phyloP scores from a whole-genome alignment of 345 rosid species.

The Rhizophora apiculata region DNA sequence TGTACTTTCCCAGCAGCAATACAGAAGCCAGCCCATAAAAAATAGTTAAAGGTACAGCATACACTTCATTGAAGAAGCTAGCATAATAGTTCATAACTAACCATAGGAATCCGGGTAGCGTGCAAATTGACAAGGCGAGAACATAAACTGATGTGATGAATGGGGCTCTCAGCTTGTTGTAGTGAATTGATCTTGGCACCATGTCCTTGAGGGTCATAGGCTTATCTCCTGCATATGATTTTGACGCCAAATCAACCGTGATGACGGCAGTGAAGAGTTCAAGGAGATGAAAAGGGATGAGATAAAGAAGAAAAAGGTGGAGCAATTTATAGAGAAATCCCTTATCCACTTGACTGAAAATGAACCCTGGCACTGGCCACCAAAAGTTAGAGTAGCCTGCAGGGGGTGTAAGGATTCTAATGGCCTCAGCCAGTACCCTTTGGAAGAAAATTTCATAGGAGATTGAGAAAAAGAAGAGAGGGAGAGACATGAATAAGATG shows the following conservation, averaged over 20 bases:
- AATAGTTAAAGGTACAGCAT: constrained; percentile 2
- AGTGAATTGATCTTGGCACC: neutral
- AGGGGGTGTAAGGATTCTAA: neutral
- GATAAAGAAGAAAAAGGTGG: constrained; percentile 14
- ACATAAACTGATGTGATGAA: constrained; percentile 15
- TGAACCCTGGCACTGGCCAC: constrained; percentile 8
- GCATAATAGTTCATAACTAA: constrained; percentile 20
- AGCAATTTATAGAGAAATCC: neutral
- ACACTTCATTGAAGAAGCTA: neutral
- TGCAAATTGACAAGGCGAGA: constrained; percentile 26
- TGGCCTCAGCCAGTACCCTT: constrained; percentile 4
- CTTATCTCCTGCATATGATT: constrained; percentile 7
- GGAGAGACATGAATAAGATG: constrained; percentile 19
- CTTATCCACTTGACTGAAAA: neutral
- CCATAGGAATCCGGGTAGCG: constrained; percentile 30
- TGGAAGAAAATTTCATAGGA: constrained; percentile 30
- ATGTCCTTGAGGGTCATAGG: constrained; percentile 13
- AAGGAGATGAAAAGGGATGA: constrained; percentile 16
- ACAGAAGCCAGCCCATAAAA: constrained; percentile 24
- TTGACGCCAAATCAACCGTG: constrained; percentile 10
- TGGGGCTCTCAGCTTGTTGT: neutral
- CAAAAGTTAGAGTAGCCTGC: neutral
- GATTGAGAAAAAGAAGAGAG: constrained; percentile 21
- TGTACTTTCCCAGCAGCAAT: constrained; percentile 28
- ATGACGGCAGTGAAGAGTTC: constrained; percentile 12